phyloP scores from a whole-genome alignment of 805 yeast species.

The Zygosaccharomyces gambellarensis region DNA sequence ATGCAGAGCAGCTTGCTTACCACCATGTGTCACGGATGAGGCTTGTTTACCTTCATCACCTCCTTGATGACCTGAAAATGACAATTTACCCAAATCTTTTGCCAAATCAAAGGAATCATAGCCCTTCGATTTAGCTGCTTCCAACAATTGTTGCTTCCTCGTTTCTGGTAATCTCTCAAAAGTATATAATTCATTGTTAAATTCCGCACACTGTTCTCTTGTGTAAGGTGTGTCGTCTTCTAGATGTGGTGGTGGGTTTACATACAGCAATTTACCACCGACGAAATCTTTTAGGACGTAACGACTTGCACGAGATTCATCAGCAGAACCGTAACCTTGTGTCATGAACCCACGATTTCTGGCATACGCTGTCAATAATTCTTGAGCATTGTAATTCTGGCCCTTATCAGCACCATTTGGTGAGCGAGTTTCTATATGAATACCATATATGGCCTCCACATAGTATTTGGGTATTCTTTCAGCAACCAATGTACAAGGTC shows the following conservation, averaged over 20 bases:
- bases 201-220: slow-evolving; percentile 52
- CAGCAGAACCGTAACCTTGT: slow-evolving; percentile 95
- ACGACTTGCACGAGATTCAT: slow-evolving; percentile 91
- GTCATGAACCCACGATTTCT: slow-evolving; percentile 97
- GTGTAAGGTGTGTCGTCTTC: slow-evolving; percentile 51
- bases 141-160: slow-evolving; percentile 64
- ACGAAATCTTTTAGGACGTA: slow-evolving; percentile 91
- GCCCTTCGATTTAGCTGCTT: slow-evolving; percentile 56
- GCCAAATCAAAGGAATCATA: slow-evolving; percentile 60
- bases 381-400: slow-evolving; percentile 71
- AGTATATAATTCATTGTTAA: slow-evolving; percentile 72
- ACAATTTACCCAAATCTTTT: slow-evolving; percentile 62
- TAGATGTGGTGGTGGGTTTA: slow-evolving; percentile 80
- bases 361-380: slow-evolving; percentile 85
- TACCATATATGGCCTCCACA: slow-evolving; percentile 90
- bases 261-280: slow-evolving; percentile 78
- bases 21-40: slow-evolving; percentile 63
- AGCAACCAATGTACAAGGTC: slow-evolving; percentile 80
- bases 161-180: slow-evolving; percentile 62
- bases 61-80: slow-evolving; percentile 74
- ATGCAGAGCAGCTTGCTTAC: slow-evolving; percentile 72
- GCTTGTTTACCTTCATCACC: slow-evolving; percentile 42
- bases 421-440: slow-evolving; percentile 71
- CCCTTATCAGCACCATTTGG: slow-evolving; percentile 87
- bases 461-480: slow-evolving; percentile 84